Evolutionary conservation across 192 early-diverging fungal species (phyloP), one percentile per base, ranked within the genome.

Genomic region (Backusella liffmaniae): DNA sequence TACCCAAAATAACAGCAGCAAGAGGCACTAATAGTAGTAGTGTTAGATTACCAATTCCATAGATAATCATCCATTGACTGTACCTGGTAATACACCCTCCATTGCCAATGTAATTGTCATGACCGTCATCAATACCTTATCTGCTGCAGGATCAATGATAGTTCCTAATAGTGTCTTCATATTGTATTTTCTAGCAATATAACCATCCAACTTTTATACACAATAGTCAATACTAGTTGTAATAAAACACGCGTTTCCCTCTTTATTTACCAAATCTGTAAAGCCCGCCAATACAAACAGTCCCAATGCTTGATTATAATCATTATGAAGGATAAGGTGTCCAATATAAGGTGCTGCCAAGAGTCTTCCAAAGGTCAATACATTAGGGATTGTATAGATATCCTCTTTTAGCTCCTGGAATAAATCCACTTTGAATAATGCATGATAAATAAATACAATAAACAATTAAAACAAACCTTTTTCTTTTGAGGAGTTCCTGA

Each of bases 41-140:
- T 39, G 3, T 32, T 32, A 32, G 32, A 39, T 39, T 10, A 39
- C 12, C 37, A 39, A 10, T 7, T 44, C 6, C 42, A 18, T 12
- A 44, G 23, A 44, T 21, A 66, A 36, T 34, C 13, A 42, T 37
- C 32, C 18, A 9, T 62, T 32, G 36, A 6, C 82, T 79, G 66
- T 76, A 94, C 91, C 76, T n/a, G 97, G 96, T 53, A 99, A 77
- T 53, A 94, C 77, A 10, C 87, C 89, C n/a, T 90, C 87, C 79
- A 89, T 89, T 6, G 89, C 88, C 42, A 98, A 80, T 15, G 95
- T 90, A 10, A 98, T 81, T 13, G 94, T 95, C 74, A 99, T 77
- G n/a, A 92, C 91, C 0, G 96, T 98, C 96, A 99, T 98, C 26
- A 99, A 79, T 5, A 91, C 88, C 79, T 99, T 99, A 82, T 99